Base-by-base conservation (phyloP, 768 basidiomycete genomes). In the Rhizopogon vinicolor region DNA sequence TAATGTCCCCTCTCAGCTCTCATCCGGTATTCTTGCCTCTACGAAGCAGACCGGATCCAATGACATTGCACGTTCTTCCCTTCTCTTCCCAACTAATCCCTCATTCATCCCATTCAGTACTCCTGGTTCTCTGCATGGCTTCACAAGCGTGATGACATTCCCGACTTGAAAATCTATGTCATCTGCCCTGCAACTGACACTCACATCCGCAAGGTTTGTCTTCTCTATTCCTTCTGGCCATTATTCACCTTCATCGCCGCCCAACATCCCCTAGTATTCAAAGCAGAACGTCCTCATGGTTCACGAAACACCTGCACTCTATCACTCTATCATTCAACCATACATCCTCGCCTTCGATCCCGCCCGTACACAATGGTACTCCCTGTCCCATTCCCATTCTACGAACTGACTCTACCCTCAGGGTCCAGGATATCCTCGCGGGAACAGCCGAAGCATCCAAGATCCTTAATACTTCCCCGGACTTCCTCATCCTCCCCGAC, bases 171-270 rank as follows among this genome's bases (percentile, higher is more conserved):
- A 72, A 80, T 98, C 60, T 89, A 85, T 58, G 75, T 93, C 16
- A 86, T 97, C 51, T 89, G 80, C 58, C 96, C 96, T 14, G 93
- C 93, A 1, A 98, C 93, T 0, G 89, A 93, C 7, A 82, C 86
- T 3, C 94, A 98, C 65, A 86, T 98, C 55, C 80, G 79, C 58
- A 97, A 97, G 79, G 89, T 86, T 39, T 31, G 62, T 48, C 43
- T 42, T n/a, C 33, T 41, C 8, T 33, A 12, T 22, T 8, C 25
- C 3, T 40, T 22, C 5, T n/a, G 22, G 9, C 35, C 14, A 41
- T 31, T 37, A 22, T 22, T n/a, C 35, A 19, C 6, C 14, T 16
- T 37, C 31, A 35, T 22, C n/a, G n/a, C n/a, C 4, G 16, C 25
- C 8, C 25, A 33, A 33, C 16, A 25, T 35, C 31, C 13, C 1